These are phyloP conservation scores for Fulvia fulva DNA, from an alignment of 2,329 filamentous ascomycete species.

Conservation along the genomic window DNA sequence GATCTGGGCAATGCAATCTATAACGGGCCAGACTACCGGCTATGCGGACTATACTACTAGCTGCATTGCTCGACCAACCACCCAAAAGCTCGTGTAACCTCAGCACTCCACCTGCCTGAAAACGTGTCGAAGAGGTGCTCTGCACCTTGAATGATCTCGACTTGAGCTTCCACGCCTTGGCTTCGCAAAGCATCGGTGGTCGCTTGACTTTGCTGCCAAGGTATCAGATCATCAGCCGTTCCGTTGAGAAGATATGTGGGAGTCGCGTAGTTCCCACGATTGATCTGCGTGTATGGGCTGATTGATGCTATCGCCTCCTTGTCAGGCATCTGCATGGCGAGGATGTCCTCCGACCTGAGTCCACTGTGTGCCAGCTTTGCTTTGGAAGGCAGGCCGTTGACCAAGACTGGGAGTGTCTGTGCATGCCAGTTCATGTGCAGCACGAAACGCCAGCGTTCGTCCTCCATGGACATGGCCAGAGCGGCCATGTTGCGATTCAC, in stretches of 20 bases:
- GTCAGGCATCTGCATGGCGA: background rate
- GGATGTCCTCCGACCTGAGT: background rate
- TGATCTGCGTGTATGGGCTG: background rate
- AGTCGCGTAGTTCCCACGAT: background rate
- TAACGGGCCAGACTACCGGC: no score
- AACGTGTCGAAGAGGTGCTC: background rate
- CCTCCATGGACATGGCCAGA: background rate
- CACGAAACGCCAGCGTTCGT: slow-evolving; percentile 4
- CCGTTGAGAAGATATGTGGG: slow-evolving; percentile 1
- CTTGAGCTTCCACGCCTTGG: background rate
- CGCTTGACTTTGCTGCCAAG: background rate
- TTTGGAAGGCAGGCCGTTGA: slow-evolving; percentile 7
- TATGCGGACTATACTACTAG: no score
- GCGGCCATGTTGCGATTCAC: background rate
- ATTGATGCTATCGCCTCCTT: background rate
- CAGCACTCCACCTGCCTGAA: background rate
- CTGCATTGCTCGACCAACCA: no score
- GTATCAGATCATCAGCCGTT: background rate
- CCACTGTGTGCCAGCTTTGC: background rate
- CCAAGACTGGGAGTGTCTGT: slow-evolving; percentile 3
- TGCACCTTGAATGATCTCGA: background rate
- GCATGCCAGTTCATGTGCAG: slow-evolving; percentile 8
- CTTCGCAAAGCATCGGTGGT: background rate
- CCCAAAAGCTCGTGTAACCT: no score
- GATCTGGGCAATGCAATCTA: no score